Percentiles rank a stretch among this genome's conserved stretches.
These are phyloP conservation scores for Metschnikowia anglica DNA, from an alignment of 805 yeast genomes.

Conservation along the genomic window DNA sequence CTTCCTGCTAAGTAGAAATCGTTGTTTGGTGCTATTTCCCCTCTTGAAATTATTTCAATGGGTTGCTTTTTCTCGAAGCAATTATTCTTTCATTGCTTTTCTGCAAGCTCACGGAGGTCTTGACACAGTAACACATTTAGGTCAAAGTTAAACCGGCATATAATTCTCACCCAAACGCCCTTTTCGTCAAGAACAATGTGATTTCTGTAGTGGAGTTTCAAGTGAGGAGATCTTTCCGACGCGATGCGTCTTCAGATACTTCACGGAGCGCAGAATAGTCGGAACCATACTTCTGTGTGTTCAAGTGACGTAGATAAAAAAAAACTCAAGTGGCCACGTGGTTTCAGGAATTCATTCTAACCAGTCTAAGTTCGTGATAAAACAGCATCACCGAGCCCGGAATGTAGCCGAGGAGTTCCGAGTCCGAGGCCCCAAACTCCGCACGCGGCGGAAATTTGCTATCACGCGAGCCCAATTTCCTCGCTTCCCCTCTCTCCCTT, in stretches of 20 bases:
- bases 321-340: too few relatives aligned
- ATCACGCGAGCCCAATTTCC: conserved; percentile 9
- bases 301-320: too few relatives aligned
- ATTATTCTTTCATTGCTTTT: too few relatives aligned
- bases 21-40: too few relatives aligned
- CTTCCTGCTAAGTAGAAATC: too few relatives aligned
- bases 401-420: background rate
- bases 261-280: too few relatives aligned
- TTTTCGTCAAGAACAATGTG: background rate
- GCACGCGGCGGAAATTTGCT: conserved; percentile 1
- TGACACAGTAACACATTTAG: background rate
- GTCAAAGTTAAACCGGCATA: background rate
- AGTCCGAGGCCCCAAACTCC: conserved; percentile 4
- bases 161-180: background rate
- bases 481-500: conserved; percentile 6
- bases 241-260: background rate
- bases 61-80: too few relatives aligned
- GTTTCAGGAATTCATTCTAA: background rate
- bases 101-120: too few relatives aligned
- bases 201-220: background rate
- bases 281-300: too few relatives aligned
- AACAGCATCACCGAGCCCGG: too few relatives aligned
- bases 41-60: too few relatives aligned
- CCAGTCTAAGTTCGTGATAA: background rate
- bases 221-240: background rate